phyloP scores from a whole-genome alignment of 352 stramenopile genomes.

The Phytophthora citricola region DNA sequence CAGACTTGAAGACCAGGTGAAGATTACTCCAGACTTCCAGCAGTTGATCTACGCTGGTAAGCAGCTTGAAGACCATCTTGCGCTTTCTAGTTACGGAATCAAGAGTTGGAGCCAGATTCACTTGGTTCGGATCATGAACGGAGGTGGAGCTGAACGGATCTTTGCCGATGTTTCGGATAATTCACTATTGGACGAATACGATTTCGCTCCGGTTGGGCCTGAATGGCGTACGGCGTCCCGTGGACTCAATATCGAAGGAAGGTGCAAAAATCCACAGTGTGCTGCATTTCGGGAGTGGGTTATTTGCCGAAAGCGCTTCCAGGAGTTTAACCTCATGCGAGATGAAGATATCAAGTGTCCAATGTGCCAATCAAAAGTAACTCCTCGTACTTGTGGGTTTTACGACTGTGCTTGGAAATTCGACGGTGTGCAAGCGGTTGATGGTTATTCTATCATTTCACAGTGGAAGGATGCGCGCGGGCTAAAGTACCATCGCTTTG shows the following conservation, averaged over 20 bases:
- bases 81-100: constrained; percentile 18
- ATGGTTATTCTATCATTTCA: constrained; percentile 19
- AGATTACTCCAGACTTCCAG: constrained; percentile 8
- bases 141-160: not conserved
- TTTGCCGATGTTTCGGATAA: constrained; percentile 15
- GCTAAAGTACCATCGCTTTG: constrained; percentile 31
- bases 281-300: constrained; percentile 25
- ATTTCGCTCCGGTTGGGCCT: not conserved
- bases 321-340: constrained; percentile 30
- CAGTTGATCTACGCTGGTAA: constrained; percentile 13
- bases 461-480: constrained; percentile 28
- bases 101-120: not conserved
- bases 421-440: constrained; percentile 23
- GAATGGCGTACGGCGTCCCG: constrained; percentile 18
- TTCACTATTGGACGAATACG: not conserved
- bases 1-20: constrained; percentile 6
- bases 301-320: constrained; percentile 20
- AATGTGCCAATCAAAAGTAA: constrained; percentile 21
- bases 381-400: constrained; percentile 38
- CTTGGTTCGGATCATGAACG: constrained; percentile 5
- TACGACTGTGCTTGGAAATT: constrained; percentile 46
- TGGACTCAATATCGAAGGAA: constrained; percentile 45
- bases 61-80: constrained; percentile 5
- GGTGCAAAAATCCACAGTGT: constrained; percentile 21
- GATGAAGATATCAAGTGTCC: constrained; percentile 18